These are phyloP conservation scores for Taxillus chinensis DNA, from an alignment of 164 flowering plant genomes.

Conservation along the genomic window DNA sequence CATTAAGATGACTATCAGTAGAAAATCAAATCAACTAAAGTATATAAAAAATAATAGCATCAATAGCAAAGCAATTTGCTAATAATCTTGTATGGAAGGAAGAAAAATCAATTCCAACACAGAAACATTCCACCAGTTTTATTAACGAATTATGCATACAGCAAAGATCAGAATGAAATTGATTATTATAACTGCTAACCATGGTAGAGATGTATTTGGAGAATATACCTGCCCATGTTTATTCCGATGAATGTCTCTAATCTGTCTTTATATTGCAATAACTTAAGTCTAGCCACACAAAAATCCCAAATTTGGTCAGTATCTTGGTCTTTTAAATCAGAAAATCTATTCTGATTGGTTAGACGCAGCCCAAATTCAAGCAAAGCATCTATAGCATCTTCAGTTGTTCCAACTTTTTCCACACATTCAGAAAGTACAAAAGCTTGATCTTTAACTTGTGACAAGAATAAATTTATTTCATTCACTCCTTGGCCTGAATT, in stretches of 20 bases:
- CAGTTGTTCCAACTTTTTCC: constrained; percentile 62
- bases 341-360: constrained; percentile 52
- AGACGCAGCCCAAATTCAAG: constrained; percentile 62
- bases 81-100: background rate
- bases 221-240: constrained; percentile 92
- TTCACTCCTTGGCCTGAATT: constrained; percentile 42
- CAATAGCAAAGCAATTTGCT: no score
- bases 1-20: constrained; percentile 24
- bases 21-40: constrained; percentile 1
- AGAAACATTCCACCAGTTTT: background rate
- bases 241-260: constrained; percentile 90
- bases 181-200: background rate
- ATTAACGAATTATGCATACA: no score
- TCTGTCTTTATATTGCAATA: constrained; percentile 77
- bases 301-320: constrained; percentile 40
- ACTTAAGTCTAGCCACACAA: constrained; percentile 57
- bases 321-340: constrained; percentile 28
- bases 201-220: background rate
- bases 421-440: constrained; percentile 79
- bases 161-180: no score
- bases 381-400: constrained; percentile 63
- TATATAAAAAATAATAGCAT: background rate
- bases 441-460: constrained; percentile 60
- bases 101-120: background rate
- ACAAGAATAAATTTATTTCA: constrained; percentile 47